Evolutionary conservation across 2,329 filamentous ascomycete species (phyloP).

Genomic region (Chaetomium strumarium): DNA sequence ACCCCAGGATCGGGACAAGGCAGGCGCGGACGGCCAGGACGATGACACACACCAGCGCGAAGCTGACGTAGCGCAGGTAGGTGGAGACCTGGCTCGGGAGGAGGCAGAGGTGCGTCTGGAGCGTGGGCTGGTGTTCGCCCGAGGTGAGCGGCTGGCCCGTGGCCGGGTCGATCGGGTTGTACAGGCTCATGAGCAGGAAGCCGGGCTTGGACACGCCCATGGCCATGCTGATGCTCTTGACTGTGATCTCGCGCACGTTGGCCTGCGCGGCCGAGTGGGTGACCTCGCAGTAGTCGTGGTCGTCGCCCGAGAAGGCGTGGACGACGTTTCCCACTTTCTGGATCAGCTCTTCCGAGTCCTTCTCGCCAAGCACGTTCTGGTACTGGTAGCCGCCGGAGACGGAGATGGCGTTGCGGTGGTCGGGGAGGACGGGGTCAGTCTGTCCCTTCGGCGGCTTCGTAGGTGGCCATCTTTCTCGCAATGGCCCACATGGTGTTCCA

Average conservation of each 20-base stretch:
- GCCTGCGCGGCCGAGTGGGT: slow-evolving; percentile 65
- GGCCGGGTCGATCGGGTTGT: slow-evolving; percentile 72
- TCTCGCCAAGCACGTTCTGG: slow-evolving; percentile 80
- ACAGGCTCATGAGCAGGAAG: slow-evolving; percentile 82
- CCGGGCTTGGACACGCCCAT: slow-evolving; percentile 90
- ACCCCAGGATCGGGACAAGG: slow-evolving; percentile 49
- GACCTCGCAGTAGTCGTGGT: slow-evolving; percentile 96
- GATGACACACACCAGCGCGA: slow-evolving; percentile 50
- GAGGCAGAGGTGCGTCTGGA: slow-evolving; percentile 87
- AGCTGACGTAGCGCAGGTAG: slow-evolving; percentile 69
- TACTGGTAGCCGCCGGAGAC: slow-evolving; percentile 86
- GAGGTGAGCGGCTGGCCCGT: slow-evolving; percentile 43
- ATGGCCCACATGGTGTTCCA: slow-evolving; percentile 80
- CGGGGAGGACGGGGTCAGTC: slow-evolving; percentile 46
- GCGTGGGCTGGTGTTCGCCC: slow-evolving; percentile 43
- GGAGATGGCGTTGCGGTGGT: slow-evolving; percentile 71
- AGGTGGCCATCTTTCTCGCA: slow-evolving; percentile 78
- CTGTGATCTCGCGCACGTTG: slow-evolving; percentile 75
- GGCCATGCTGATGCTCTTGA: slow-evolving; percentile 92
- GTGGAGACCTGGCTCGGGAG: slow-evolving; percentile 82
- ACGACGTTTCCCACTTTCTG: slow-evolving; percentile 73
- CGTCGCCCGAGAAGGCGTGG: slow-evolving; percentile 89
- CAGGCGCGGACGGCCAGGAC: slow-evolving; percentile 49
- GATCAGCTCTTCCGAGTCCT: slow-evolving; percentile 69
- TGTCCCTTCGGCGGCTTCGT: slow-evolving; percentile 56